phyloP scores from a whole-genome alignment of 2,329 filamentous ascomycete species.

The Fusarium paranaense region DNA sequence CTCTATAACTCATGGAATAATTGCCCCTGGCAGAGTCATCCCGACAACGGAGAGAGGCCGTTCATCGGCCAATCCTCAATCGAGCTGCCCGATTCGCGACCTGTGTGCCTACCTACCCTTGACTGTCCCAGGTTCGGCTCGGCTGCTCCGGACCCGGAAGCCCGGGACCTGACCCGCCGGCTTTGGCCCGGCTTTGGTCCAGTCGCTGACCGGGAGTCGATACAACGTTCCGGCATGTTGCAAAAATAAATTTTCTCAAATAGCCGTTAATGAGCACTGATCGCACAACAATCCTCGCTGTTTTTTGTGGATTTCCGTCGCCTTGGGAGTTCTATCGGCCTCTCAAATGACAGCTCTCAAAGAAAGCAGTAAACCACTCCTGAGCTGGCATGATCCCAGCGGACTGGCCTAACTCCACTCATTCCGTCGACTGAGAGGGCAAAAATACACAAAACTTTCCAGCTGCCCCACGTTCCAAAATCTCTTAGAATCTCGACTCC shows the following conservation, averaged over 20 bases:
- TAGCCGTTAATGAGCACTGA: neutral
- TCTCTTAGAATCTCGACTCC: neutral
- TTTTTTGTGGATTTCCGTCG: neutral
- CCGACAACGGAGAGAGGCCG: conserved; percentile 9
- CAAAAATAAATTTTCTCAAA: neutral
- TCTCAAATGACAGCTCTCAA: neutral
- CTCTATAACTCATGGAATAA: conserved; percentile 2
- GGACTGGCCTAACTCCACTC: neutral
- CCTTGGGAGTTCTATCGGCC: neutral
- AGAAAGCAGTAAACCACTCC: neutral
- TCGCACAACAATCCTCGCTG: neutral
- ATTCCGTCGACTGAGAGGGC: neutral
- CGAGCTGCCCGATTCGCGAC: neutral
- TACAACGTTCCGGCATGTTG: neutral
- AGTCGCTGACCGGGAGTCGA: neutral
- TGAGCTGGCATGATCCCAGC: neutral
- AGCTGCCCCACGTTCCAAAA: neutral
- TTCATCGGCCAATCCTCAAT: conserved; percentile 5
- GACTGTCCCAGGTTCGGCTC: neutral
- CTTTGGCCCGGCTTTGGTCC: conserved; percentile 19
- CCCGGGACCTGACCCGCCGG: conserved; percentile 16
- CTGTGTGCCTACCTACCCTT: neutral
- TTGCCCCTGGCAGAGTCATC: neutral
- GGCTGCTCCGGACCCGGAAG: conserved; percentile 10
- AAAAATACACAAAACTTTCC: neutral